A percentile compares a stretch with the other conserved stretches of the same genome.
Conservation (phyloP, 1,284 basidiomycete species). For the Marasmius tenuissimus region DNA sequence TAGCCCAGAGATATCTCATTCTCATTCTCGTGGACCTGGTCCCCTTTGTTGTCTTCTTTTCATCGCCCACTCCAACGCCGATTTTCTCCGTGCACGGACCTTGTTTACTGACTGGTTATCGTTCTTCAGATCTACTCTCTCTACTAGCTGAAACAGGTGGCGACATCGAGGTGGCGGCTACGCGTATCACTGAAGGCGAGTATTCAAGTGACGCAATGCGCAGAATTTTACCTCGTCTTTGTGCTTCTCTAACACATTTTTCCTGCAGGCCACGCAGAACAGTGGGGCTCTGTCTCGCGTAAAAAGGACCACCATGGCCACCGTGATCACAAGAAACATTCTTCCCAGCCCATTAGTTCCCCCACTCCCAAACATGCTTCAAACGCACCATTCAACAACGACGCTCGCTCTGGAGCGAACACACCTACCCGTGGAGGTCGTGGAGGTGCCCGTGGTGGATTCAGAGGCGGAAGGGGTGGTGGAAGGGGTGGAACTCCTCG, state of each 20-base stretch:
- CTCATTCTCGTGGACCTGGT: too few relatives aligned
- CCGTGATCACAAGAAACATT: conserved; percentile 5
- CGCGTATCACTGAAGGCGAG: conserved; percentile 81
- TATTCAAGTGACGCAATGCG: not conserved
- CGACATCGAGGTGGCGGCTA: conserved; percentile 73
- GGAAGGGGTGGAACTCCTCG: conserved; percentile 57
- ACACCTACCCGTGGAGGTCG: conserved; percentile 51
- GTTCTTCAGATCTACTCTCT: conserved; percentile 66
- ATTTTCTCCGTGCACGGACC: too few relatives aligned
- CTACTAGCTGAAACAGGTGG: conserved; percentile 74
- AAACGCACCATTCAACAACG: conserved; percentile 29
- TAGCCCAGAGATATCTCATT: too few relatives aligned
- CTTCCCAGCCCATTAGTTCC: conserved; percentile 17
- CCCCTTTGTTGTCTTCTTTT: too few relatives aligned
- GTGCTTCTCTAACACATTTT: conserved; percentile 13
- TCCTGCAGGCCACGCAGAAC: conserved; percentile 50
- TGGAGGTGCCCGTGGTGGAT: conserved; percentile 64
- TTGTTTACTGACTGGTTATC: not conserved
- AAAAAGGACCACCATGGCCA: conserved; percentile 83
- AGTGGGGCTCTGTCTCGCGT: conserved; percentile 84
- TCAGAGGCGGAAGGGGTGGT: conserved; percentile 63
- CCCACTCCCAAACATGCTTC: conserved; percentile 32
- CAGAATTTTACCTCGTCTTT: conserved; percentile 5
- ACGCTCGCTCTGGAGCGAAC: conserved; percentile 33
- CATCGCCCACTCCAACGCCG: too few relatives aligned